Evolutionary conservation across 1,139 yeast genomes (phyloP).

Genomic region (Maudiozyma humilis): DNA sequence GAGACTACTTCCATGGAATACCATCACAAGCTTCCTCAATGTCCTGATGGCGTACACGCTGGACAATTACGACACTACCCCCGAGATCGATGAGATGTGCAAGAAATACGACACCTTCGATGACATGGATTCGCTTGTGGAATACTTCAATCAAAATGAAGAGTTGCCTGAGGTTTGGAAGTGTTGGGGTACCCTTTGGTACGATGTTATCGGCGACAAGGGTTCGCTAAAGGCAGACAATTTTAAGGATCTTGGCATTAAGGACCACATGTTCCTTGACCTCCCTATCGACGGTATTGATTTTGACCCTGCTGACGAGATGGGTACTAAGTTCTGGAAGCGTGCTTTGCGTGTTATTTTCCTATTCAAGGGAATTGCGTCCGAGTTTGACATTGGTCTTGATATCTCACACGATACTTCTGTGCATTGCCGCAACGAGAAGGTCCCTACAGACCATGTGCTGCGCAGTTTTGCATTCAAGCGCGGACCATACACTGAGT

Average conservation of each 20-base stretch:
- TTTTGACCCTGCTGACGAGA: slow-evolving; percentile 35
- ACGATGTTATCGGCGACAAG: slow-evolving; percentile 39
- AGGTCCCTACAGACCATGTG: slow-evolving; percentile 13
- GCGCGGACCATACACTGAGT: slow-evolving; percentile 8
- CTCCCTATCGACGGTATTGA: slow-evolving; percentile 58
- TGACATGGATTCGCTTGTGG: slow-evolving; percentile 31
- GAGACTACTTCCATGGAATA: slow-evolving; percentile 60
- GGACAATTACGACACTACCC: slow-evolving; percentile 20
- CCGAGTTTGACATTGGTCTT: slow-evolving; percentile 21
- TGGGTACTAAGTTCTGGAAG: slow-evolving; percentile 30
- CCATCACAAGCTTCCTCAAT: slow-evolving; percentile 53
- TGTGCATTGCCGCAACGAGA: slow-evolving; percentile 14
- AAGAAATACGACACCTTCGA: slow-evolving; percentile 15
- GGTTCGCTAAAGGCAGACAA: slow-evolving; percentile 43
- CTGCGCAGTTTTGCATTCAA: slow-evolving; percentile 23
- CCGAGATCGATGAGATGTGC: slow-evolving; percentile 19
- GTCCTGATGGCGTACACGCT: slow-evolving; percentile 31
- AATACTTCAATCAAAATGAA: slow-evolving; percentile 48
- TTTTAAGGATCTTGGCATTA: slow-evolving; percentile 50
- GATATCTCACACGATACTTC: slow-evolving; percentile 13
- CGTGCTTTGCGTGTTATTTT: slow-evolving; percentile 27
- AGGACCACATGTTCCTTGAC: slow-evolving; percentile 49
- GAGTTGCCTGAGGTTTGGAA: slow-evolving; percentile 70
- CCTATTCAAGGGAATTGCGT: slow-evolving; percentile 25
- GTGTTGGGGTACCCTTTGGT: slow-evolving; percentile 81